Evolutionary conservation across 169 alveolate genomes (phyloP), one percentile per base, ranked within the genome.

Genomic region (Plasmodium inui): DNA sequence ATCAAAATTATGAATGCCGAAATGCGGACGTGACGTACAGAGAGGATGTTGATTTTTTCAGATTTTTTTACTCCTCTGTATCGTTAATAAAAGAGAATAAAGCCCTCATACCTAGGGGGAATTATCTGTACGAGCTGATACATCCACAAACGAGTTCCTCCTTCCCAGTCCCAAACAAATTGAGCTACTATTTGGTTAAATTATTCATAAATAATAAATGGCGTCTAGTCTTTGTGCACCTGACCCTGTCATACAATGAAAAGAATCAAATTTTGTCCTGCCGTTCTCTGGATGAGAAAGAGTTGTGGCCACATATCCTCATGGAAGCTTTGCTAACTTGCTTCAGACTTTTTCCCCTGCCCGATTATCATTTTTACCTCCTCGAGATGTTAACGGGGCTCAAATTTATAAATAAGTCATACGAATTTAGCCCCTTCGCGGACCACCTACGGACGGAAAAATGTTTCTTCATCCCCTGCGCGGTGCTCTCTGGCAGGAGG

Each of bases 131-230:
- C 19, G 94, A 89, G 50, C 22, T 79, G 34, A 89, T 89, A n/a
- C 82, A 89, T 14, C 94, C 94, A 57, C 94, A 89, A 79, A 89
- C 94, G 32, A 46, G 32, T 22, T 44, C 82, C 22, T 32, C 82
- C 30, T 89, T 89, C 73, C 94, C 94, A 37, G 30, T 89, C n/a
- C 46, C 82, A 79, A 89, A 89, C 50, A 78, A 53, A 78, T 37
- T 89, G 30, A 89, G 71, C 73, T 79, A 89, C 72, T 89, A 89
- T 53, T 78, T 89, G 26, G 94, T 89, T 37, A 89, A 89, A 37
- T 70, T 89, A 3, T 89, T 17, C 19, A 89, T 89, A 89, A 89
- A 89, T 89, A 89, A 89, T 89, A 79, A 78, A 57, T 89, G 94
- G 94, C 73, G 41, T 30, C 61, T 89, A 89, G 82, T 89, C 39